Evolutionary conservation across 805 yeast species (phyloP), one percentile per base, ranked within the genome.

Genomic region (Yamadazyma kitorensis): DNA sequence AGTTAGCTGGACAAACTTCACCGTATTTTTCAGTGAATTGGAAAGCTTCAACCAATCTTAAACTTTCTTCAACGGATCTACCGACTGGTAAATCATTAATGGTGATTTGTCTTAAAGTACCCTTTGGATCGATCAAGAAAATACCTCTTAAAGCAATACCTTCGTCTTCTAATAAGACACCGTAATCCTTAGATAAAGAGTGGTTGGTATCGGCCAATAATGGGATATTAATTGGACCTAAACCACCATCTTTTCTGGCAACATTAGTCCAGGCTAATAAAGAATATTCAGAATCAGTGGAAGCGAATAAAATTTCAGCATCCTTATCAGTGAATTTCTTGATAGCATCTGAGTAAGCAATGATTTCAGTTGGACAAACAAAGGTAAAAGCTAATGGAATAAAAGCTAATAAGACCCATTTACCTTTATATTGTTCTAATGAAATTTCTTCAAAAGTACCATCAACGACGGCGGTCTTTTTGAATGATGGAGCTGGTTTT

Each of bases 1-100:
- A 91, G 94, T 91, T 93, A 64, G 98, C 97, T 58, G 98, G 98
- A 76, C 97, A 89, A 51, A 91, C 98, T 75, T 94, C 96, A 74
- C 98, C 98, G 81, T 93, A 76, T 76, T 86, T 85, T 70, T 89
- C 98, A 57, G 96, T 86, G 89, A 95, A 93, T 76, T 91, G 96
- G 96, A 93, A 93, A 54, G 97, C 99, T 66, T 93, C 98, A 47
- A 93, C 78, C 62, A 93, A 80, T 82, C 99, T 89, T 62, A 87
- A 76, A 50, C 97, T 84, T 80, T 93, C 99, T 50, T 89, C 97
- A 52, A 93, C 98, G 59, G 86, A 84, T 79, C 98, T 88, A 68
- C 98, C 98, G 52, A 93, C 99, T 67, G 98, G 96, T 67, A 91
- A 83, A 70, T 93, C 98, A 78, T 93, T 93, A 78, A 93, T 76